Evolutionary conservation across 2,329 filamentous ascomycete genomes (phyloP), one percentile per base, ranked within the genome.

Genomic region (Diaporthe sp.): DNA sequence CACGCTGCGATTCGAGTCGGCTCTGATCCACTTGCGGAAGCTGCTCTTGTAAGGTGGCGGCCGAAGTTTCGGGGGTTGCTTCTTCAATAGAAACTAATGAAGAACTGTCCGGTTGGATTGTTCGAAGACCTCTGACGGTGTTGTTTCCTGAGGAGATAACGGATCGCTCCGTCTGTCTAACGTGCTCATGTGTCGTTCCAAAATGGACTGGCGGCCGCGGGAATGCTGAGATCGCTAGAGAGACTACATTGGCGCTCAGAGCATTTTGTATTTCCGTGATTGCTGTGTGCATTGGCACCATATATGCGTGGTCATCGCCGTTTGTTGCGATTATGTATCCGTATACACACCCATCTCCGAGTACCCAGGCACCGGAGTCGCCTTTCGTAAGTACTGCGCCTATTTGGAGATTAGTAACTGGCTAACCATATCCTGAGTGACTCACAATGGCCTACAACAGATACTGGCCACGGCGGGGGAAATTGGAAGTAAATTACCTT

Each of bases 281-380:
- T n/a, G n/a, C 60, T 2, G n/a, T 3, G 9, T 62, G n/a, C 39
- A 62, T 8, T 3, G 25, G 39, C 4, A 62, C n/a, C 60, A 62
- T 62, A 15, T 62, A 62, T 0, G 60, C n/a, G 6, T 46, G 60
- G 8, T 12, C n/a, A 10, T 22, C 19, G 0, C 39, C 25, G 60
- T 62, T 62, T 44, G n/a, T 28, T 19, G 60, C 60, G 12, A 62
- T 62, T 19, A 62, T 31, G 8, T 62, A 44, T 28, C 60, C 60
- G 8, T 46, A 62, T 10, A 62, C 8, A 13, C 7, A 19, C 3
- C 15, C 25, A 3, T 10, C 10, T 19, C 9, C 19, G 3, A 28
- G 10, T 31, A 62, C 60, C 60, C 60, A 62, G 3, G 60, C 37
- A 28, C 60, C 60, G 5, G 60, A 62, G 10, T 62, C 60, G 37